Evolutionary conservation across 2,329 filamentous ascomycete genomes (phyloP).

Genomic region (Colletotrichum tabaci): DNA sequence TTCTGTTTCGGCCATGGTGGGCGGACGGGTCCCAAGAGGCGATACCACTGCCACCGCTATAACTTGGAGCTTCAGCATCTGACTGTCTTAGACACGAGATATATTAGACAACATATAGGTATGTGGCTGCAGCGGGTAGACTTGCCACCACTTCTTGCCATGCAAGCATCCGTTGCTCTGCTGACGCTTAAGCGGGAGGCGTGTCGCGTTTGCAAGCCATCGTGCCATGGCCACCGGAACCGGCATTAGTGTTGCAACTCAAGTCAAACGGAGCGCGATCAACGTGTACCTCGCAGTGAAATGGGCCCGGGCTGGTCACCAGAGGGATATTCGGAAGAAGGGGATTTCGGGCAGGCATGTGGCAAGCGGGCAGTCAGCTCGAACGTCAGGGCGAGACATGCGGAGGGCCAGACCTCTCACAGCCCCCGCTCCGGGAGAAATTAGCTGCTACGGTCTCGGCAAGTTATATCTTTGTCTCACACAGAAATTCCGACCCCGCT

Average conservation of each 20-base stretch:
- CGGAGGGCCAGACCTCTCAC: conserved; percentile 12
- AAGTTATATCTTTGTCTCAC: conserved; percentile 30
- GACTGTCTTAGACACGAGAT: conserved; percentile 30
- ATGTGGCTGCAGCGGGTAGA: neutral
- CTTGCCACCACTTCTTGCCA: conserved; percentile 1
- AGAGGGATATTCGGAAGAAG: neutral
- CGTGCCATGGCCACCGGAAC: conserved; percentile 16
- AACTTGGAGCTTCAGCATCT: conserved; percentile 1
- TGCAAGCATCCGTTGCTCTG: conserved; percentile 32
- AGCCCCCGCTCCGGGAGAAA: neutral
- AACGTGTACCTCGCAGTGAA: neutral
- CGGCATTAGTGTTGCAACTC: conserved; percentile 19
- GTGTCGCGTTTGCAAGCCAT: conserved; percentile 16
- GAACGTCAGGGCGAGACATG: conserved; percentile 25
- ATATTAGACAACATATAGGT: neutral
- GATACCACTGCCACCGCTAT: neutral
- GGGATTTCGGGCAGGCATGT: neutral
- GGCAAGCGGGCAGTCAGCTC: conserved; percentile 13
- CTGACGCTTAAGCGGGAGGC: neutral
- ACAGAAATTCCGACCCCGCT: neutral
- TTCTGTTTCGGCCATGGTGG: conserved; percentile 6
- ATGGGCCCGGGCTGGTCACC: neutral
- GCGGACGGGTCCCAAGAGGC: neutral
- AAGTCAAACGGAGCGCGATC: conserved; percentile 21
- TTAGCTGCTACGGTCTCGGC: conserved; percentile 21